phyloP scores from a whole-genome alignment of 163 green algal genomes.

The Chlamydomonas reinhardtii region DNA sequence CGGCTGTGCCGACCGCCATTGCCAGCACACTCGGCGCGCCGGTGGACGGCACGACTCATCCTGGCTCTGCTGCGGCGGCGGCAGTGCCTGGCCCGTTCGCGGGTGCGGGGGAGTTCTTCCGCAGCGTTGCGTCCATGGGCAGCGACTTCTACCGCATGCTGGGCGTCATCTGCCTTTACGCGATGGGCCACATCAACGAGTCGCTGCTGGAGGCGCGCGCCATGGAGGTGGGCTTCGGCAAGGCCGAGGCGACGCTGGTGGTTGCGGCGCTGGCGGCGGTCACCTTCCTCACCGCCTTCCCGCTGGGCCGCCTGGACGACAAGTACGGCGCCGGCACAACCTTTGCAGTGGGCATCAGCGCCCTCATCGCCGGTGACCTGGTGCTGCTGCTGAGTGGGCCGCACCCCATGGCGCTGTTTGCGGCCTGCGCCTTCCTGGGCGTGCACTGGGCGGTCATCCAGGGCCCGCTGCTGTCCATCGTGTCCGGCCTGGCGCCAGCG shows the following conservation, averaged over 20 bases:
- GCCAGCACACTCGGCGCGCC: too few relatives aligned
- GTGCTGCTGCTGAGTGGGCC: slow-evolving; percentile 59
- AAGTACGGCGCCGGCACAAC: slow-evolving; percentile 62
- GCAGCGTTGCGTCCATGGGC: slow-evolving; percentile 65
- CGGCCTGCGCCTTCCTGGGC: slow-evolving; percentile 64
- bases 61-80: not conserved
- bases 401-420: slow-evolving; percentile 67
- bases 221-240: slow-evolving; percentile 77
- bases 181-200: slow-evolving; percentile 73
- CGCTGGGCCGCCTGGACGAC: slow-evolving; percentile 72
- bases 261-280: slow-evolving; percentile 63
- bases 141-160: slow-evolving; percentile 74
- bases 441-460: slow-evolving; percentile 69
- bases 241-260: slow-evolving; percentile 74
- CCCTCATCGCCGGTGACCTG: slow-evolving; percentile 67
- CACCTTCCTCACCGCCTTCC: slow-evolving; percentile 69
- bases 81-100: not conserved
- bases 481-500: slow-evolving; percentile 62
- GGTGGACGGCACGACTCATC: not conserved
- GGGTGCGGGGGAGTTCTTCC: slow-evolving; percentile 4
- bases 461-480: slow-evolving; percentile 70
- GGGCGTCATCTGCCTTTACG: slow-evolving; percentile 64
- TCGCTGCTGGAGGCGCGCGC: slow-evolving; percentile 55
- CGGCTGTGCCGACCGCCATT: not conserved
- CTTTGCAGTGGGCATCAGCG: slow-evolving; percentile 68